Conservation (phyloP, 208 protist species). For the Trichomonas vaginalis region DNA sequence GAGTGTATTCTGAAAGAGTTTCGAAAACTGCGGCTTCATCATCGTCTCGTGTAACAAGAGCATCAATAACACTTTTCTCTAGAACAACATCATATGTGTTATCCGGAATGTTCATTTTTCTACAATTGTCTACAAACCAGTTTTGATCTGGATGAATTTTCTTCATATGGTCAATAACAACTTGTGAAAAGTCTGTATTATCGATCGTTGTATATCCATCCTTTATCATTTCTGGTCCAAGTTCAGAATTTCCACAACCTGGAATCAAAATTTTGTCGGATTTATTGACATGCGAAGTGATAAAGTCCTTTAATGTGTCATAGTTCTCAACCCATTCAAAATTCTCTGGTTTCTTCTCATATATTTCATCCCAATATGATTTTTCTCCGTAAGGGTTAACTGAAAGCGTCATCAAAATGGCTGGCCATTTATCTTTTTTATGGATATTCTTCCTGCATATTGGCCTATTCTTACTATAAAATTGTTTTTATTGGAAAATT, state of each 20-base stretch:
- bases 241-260: neutral
- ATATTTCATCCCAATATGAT: neutral
- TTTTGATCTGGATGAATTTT: neutral
- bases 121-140: neutral
- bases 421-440: too few relatives aligned
- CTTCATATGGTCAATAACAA: neutral
- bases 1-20: neutral
- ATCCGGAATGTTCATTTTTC: neutral
- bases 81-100: neutral
- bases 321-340: neutral
- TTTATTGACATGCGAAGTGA: neutral
- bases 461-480: too few relatives aligned
- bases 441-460: too few relatives aligned
- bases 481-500: too few relatives aligned
- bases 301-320: neutral
- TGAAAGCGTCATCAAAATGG: neutral
- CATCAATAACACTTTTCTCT: neutral
- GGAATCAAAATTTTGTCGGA: neutral
- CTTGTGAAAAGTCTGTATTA: neutral
- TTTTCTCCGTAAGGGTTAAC: neutral
- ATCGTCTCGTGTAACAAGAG: neutral
- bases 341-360: neutral
- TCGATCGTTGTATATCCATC: neutral
- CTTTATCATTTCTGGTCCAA: neutral
- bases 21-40: neutral